Evolutionary conservation across 495 filamentous ascomycete genomes (phyloP).

Genomic region (Penicillium coffeae): DNA sequence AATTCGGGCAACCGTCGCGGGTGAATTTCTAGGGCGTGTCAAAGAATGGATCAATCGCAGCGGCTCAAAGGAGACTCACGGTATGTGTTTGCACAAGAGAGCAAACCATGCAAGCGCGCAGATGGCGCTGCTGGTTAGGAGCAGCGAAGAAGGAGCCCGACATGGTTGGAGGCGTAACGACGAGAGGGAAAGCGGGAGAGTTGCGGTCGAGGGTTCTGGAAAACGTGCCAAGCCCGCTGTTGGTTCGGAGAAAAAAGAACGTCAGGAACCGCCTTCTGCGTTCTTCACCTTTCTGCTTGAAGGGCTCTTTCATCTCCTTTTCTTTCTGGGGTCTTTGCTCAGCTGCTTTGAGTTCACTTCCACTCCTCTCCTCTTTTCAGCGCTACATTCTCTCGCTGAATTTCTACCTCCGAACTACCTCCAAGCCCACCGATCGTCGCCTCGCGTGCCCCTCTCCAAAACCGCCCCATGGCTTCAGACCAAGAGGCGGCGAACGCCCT

Average conservation of each 20-base stretch:
- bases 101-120: slow-evolving; percentile 98
- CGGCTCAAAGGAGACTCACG: slow-evolving; percentile 42
- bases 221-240: slow-evolving; percentile 24
- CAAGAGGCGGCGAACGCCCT: slow-evolving; percentile 69
- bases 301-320: background rate
- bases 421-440: slow-evolving; percentile 17
- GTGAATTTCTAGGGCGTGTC: slow-evolving; percentile 61
- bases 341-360: background rate
- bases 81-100: slow-evolving; percentile 77
- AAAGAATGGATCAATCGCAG: slow-evolving; percentile 2
- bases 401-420: slow-evolving; percentile 8
- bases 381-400: background rate
- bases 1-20: slow-evolving; percentile 90
- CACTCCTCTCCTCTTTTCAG: background rate
- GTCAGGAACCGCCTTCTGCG: slow-evolving; percentile 16
- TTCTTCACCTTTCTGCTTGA: background rate
- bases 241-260: slow-evolving; percentile 28
- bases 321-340: background rate
- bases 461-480: slow-evolving; percentile 46
- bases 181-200: slow-evolving; percentile 5
- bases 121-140: slow-evolving; percentile 65
- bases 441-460: slow-evolving; percentile 35
- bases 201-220: slow-evolving; percentile 16
- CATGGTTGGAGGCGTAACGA: slow-evolving; percentile 12
- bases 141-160: slow-evolving; percentile 54